A percentile compares a stretch with the other conserved stretches of the same genome.
Conservation (phyloP, 352 stramenopile species). For the Phytophthora hibernalis region DNA sequence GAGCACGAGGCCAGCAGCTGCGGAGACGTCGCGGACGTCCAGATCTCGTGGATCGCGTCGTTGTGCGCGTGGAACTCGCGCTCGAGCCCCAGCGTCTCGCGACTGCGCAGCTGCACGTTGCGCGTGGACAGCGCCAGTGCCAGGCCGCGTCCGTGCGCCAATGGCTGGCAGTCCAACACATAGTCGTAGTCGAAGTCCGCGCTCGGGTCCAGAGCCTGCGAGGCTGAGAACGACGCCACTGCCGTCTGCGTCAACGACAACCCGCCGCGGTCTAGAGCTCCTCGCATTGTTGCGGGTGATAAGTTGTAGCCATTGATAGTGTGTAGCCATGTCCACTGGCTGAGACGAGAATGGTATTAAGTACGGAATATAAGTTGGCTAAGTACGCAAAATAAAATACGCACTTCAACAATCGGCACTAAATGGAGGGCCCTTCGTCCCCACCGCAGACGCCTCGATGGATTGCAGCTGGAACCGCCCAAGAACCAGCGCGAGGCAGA, state of each 20-base stretch:
- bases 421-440: not conserved
- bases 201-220: slow-evolving; percentile 44
- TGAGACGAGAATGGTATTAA: not conserved
- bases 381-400: not conserved
- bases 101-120: slow-evolving; percentile 74
- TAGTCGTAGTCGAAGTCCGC: slow-evolving; percentile 90
- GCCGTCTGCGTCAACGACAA: slow-evolving; percentile 68
- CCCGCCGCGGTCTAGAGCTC: slow-evolving; percentile 48
- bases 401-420: not conserved
- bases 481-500: slow-evolving; percentile 18
- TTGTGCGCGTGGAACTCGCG: slow-evolving; percentile 81
- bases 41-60: slow-evolving; percentile 85
- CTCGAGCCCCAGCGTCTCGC: slow-evolving; percentile 68
- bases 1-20: slow-evolving; percentile 84
- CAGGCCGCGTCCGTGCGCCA: slow-evolving; percentile 59
- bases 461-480: slow-evolving; percentile 17
- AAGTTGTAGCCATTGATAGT: too few relatives aligned
- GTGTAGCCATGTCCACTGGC: slow-evolving; percentile 29
- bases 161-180: slow-evolving; percentile 80
- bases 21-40: slow-evolving; percentile 66
- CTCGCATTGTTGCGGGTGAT: slow-evolving; percentile 47
- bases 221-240: slow-evolving; percentile 68
- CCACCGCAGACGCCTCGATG: not conserved
- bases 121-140: slow-evolving; percentile 73
- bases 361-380: not conserved